A percentile compares a stretch with the other conserved stretches of the same genome.
phyloP scores from a whole-genome alignment of 2,329 filamentous ascomycete genomes.

The Paecilomyces dactylethromorphus region DNA sequence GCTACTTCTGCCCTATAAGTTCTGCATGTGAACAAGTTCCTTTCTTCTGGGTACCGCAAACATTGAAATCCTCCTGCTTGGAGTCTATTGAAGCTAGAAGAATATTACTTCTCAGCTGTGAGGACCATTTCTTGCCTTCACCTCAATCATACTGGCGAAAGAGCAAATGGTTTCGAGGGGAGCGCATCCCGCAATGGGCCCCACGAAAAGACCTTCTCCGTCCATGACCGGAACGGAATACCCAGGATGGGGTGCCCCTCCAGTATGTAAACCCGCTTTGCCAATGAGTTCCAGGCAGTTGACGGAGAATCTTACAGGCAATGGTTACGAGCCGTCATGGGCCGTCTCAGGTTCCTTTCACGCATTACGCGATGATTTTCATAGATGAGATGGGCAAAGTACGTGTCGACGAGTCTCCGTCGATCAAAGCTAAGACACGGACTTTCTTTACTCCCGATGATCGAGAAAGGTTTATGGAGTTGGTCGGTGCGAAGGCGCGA shows the following conservation, averaged over 20 bases:
- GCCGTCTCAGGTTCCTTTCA: conserved; percentile 21
- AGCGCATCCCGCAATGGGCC: not conserved
- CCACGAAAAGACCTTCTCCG: not conserved
- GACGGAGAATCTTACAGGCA: conserved; percentile 11
- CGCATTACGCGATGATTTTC: conserved; percentile 31
- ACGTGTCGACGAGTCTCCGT: conserved; percentile 25
- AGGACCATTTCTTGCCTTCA: not conserved
- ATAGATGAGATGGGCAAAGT: conserved; percentile 26
- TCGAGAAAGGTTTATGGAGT: conserved; percentile 28
- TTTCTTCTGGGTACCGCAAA: not conserved
- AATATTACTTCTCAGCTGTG: not conserved
- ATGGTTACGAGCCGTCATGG: conserved; percentile 19
- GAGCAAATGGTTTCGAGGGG: not conserved
- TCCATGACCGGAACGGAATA: not conserved
- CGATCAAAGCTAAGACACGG: conserved; percentile 21
- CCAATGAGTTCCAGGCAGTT: not conserved
- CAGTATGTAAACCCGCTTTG: conserved; percentile 2
- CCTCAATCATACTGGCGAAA: not conserved
- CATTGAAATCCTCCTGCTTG: not conserved
- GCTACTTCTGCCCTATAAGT: not conserved
- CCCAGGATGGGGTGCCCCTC: conserved; percentile 2
- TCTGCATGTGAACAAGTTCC: not conserved
- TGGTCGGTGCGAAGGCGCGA: conserved; percentile 20
- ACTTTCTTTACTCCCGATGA: conserved; percentile 28
- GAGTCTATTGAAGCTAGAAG: not conserved